phyloP scores from a whole-genome alignment of 106 monocot species.

The Allium sativum region DNA sequence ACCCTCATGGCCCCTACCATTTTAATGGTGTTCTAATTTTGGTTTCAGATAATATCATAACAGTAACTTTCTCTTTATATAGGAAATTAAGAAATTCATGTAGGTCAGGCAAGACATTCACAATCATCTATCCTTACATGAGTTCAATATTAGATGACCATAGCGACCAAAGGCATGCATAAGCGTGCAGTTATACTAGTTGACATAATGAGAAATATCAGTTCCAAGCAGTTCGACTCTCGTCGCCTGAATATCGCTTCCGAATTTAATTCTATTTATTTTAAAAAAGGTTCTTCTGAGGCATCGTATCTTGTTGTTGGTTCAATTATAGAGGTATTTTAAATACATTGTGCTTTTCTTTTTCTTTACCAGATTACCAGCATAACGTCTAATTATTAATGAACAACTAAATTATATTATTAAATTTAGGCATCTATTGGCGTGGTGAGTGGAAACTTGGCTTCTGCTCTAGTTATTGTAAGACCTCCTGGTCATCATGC shows the following conservation, averaged over 20 bases:
- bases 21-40: too few species aligned
- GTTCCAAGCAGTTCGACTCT: slow-evolving; percentile 42
- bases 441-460: slow-evolving; percentile 66
- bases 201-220: slow-evolving; percentile 55
- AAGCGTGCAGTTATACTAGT: too few species aligned
- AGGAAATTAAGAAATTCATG: too few species aligned
- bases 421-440: slow-evolving; percentile 48
- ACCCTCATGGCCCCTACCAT: too few species aligned
- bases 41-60: too few species aligned
- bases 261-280: slow-evolving; percentile 74
- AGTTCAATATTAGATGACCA: too few species aligned
- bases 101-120: too few species aligned
- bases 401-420: background rate
- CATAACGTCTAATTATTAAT: too few species aligned
- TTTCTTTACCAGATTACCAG: background rate
- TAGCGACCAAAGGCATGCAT: too few species aligned
- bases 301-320: slow-evolving; percentile 89
- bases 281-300: slow-evolving; percentile 82
- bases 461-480: slow-evolving; percentile 73
- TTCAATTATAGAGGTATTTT: slow-evolving; percentile 56
- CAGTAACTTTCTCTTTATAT: too few species aligned
- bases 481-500: slow-evolving; percentile 99
- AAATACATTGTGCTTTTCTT: background rate
- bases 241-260: slow-evolving; percentile 50
- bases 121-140: too few species aligned